Evolutionary conservation across 148 eudicot species (phyloP).

Genomic region (Chenopodium suecicum): DNA sequence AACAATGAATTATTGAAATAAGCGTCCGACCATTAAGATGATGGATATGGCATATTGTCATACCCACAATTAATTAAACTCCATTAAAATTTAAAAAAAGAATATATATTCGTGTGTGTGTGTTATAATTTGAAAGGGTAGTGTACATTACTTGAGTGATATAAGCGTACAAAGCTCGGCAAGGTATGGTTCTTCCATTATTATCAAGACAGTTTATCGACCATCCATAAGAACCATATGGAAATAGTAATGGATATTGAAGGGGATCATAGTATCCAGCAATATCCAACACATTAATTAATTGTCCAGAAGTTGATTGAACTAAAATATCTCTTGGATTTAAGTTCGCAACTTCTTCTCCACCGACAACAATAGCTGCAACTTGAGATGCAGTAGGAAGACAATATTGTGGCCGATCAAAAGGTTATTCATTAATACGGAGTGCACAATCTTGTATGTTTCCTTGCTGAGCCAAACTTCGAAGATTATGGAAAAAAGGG

Average conservation of each 20-base stretch:
- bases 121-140: too few relatives aligned
- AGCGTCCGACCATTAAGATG: background rate
- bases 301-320: background rate
- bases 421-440: background rate
- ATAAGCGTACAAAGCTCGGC: background rate
- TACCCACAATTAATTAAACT: background rate
- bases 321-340: constrained; percentile 1
- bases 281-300: background rate
- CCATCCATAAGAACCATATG: constrained; percentile 13
- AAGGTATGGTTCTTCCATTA: background rate
- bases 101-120: too few relatives aligned
- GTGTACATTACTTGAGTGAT: background rate
- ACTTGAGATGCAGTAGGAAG: constrained; percentile 14
- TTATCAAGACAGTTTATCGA: background rate
- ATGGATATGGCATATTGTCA: background rate
- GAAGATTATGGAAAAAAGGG: constrained; percentile 4
- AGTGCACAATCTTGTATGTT: background rate
- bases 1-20: background rate
- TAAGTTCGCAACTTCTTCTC: constrained; percentile 13
- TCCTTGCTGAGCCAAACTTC: background rate
- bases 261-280: constrained; percentile 12
- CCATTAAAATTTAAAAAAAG: too few relatives aligned
- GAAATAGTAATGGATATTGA: background rate
- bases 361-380: background rate
- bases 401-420: background rate